Evolutionary conservation across 768 basidiomycete species (phyloP).

Genomic region (Kwoniella bestiolae): DNA sequence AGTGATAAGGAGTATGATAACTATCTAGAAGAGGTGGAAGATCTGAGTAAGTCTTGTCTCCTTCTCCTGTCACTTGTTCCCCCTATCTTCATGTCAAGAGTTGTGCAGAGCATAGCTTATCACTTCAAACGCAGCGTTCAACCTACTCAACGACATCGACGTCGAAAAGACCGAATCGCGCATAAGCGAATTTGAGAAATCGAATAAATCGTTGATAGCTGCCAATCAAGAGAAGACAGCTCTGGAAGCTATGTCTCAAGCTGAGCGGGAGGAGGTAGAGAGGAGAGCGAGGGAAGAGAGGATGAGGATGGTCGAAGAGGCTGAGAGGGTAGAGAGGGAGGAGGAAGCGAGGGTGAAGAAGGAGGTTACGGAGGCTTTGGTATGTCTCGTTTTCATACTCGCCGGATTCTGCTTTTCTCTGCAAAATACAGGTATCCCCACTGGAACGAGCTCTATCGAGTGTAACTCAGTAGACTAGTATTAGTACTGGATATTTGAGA

Average conservation of each 20-base stretch:
- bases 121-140: slow-evolving; percentile 76
- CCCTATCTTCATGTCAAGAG: no score
- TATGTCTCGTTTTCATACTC: no score
- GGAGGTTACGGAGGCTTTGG: slow-evolving; percentile 42
- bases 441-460: no score
- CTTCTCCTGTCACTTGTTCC: no score
- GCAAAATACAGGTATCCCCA: no score
- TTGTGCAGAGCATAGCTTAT: no score
- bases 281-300: slow-evolving; percentile 39
- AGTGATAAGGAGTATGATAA: slow-evolving; percentile 84
- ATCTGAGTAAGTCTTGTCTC: slow-evolving; percentile 67
- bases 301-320: slow-evolving; percentile 43
- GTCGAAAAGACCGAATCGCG: slow-evolving; percentile 78
- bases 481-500: no score
- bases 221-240: slow-evolving; percentile 63
- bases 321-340: slow-evolving; percentile 37
- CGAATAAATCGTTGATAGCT: slow-evolving; percentile 81
- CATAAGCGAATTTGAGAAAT: slow-evolving; percentile 74
- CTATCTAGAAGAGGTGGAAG: slow-evolving; percentile 94
- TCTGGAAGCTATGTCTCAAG: slow-evolving; percentile 34
- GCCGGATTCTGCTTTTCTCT: no score
- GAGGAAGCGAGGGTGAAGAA: slow-evolving; percentile 37
- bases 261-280: slow-evolving; percentile 39
- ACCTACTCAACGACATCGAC: slow-evolving; percentile 88
- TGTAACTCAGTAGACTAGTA: no score